These are phyloP conservation scores for Pythium pectinolyticum DNA, from an alignment of 352 stramenopile species.

Conservation along the genomic window DNA sequence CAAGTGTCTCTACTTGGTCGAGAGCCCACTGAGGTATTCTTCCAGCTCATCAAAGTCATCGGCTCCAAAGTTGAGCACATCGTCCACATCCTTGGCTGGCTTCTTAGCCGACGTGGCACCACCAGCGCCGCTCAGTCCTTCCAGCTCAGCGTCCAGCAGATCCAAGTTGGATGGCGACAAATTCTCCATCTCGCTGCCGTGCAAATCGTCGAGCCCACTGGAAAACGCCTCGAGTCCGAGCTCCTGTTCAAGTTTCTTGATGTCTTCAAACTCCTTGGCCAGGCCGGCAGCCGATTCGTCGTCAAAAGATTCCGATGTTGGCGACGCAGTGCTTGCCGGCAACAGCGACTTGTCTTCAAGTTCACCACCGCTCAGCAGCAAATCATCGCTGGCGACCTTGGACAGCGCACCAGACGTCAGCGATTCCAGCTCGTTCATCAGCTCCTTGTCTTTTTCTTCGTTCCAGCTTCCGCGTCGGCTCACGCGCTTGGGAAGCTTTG, in stretches of 20 bases:
- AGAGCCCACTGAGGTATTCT: slow-evolving; percentile 83
- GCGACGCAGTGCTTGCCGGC: slow-evolving; percentile 6
- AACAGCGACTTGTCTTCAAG: slow-evolving; percentile 48
- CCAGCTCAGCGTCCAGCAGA: slow-evolving; percentile 70
- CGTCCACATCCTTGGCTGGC: slow-evolving; percentile 38
- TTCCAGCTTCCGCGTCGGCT: slow-evolving; percentile 81
- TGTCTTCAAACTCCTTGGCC: slow-evolving; percentile 76
- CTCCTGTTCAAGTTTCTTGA: slow-evolving; percentile 83
- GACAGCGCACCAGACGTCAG: slow-evolving; percentile 57
- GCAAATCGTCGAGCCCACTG: slow-evolving; percentile 41
- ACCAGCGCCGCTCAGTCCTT: slow-evolving; percentile 51
- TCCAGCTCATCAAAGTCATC: slow-evolving; percentile 89
- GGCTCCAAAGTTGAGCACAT: slow-evolving; percentile 84
- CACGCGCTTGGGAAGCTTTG: slow-evolving; percentile 32
- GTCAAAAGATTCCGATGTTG: slow-evolving; percentile 4
- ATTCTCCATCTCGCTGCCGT: slow-evolving; percentile 42
- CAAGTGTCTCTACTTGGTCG: slow-evolving; percentile 35
- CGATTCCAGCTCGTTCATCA: slow-evolving; percentile 86
- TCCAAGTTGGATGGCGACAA: slow-evolving; percentile 61
- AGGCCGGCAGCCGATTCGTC: slow-evolving; percentile 47
- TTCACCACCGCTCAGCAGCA: slow-evolving; percentile 28
- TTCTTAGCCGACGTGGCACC: slow-evolving; percentile 27
- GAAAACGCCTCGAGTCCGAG: slow-evolving; percentile 69
- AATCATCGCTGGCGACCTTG: slow-evolving; percentile 40
- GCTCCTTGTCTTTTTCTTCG: slow-evolving; percentile 82